phyloP scores from a whole-genome alignment of 2,329 filamentous ascomycete species.

The Aspergillus ustus region DNA sequence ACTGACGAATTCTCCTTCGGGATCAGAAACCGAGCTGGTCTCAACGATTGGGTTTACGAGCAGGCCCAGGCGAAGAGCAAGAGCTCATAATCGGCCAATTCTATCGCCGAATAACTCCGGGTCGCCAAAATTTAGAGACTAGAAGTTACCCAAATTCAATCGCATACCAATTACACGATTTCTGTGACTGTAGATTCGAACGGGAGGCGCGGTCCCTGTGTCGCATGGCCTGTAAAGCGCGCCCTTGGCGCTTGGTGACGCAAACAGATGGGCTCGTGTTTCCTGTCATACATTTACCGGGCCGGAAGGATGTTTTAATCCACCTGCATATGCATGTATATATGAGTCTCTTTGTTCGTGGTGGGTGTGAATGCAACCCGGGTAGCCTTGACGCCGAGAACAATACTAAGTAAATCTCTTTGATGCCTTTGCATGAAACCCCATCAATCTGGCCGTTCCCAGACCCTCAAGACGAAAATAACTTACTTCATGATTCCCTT shows the following conservation, averaged over 20 bases:
- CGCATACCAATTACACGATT: background rate
- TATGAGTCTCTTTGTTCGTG: conserved; percentile 5
- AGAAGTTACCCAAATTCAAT: conserved; percentile 2
- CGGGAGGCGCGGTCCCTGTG: background rate
- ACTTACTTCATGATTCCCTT: background rate
- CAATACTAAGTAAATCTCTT: conserved; percentile 26
- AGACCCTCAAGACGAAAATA: conserved; percentile 2
- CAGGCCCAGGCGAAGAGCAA: conserved; percentile 61
- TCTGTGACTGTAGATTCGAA: background rate
- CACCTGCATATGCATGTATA: background rate
- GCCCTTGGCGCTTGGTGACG: background rate
- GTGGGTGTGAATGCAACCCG: background rate
- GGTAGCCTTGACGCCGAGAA: conserved; percentile 1
- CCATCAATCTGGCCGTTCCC: conserved; percentile 31
- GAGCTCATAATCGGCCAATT: conserved; percentile 26
- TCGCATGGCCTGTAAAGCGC: background rate
- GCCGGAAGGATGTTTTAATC: background rate
- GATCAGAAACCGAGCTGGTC: conserved; percentile 74
- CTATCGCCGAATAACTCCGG: background rate
- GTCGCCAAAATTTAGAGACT: conserved; percentile 8
- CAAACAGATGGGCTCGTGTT: background rate
- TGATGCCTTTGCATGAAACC: conserved; percentile 20
- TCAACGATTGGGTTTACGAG: conserved; percentile 98
- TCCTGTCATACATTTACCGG: background rate
- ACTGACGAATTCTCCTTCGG: conserved; percentile 16